phyloP scores from a whole-genome alignment of 345 rosid genomes.

The Euphorbia pulcherrima region DNA sequence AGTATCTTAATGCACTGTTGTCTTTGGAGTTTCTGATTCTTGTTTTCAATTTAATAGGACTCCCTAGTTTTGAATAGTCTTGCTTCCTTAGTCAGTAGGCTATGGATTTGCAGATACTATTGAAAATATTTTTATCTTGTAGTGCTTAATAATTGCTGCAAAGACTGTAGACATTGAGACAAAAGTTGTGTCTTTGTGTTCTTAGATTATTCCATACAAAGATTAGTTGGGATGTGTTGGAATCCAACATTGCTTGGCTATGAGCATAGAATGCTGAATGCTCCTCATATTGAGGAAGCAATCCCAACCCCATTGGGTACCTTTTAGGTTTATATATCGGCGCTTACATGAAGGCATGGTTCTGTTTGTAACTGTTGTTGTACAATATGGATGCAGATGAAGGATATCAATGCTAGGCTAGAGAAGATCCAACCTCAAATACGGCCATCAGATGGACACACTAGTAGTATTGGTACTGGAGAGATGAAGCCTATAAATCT shows the following conservation, averaged over 20 bases:
- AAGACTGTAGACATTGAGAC: neutral
- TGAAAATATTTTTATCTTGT: slow-evolving; percentile 4
- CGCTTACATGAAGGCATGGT: neutral
- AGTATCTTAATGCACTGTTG: slow-evolving; percentile 20
- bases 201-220: no score
- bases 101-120: neutral
- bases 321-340: no score
- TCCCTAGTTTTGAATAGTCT: neutral
- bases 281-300: no score
- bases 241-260: no score
- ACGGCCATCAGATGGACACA: slow-evolving; percentile 57
- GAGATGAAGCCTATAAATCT: slow-evolving; percentile 59
- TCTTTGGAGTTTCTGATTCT: slow-evolving; percentile 1
- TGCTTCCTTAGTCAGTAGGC: slow-evolving; percentile 1
- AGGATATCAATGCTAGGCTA: slow-evolving; percentile 91
- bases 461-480: slow-evolving; percentile 41
- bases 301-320: no score
- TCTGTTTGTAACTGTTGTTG: slow-evolving; percentile 1
- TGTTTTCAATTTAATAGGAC: neutral
- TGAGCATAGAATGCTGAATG: no score
- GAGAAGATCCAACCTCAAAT: slow-evolving; percentile 84
- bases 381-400: slow-evolving; percentile 85
- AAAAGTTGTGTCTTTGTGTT: neutral
- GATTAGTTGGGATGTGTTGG: neutral
- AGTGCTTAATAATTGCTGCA: neutral